These are phyloP conservation scores for Aspergillus terreus DNA, from an alignment of 2,329 filamentous ascomycete genomes.

Conservation along the genomic window DNA sequence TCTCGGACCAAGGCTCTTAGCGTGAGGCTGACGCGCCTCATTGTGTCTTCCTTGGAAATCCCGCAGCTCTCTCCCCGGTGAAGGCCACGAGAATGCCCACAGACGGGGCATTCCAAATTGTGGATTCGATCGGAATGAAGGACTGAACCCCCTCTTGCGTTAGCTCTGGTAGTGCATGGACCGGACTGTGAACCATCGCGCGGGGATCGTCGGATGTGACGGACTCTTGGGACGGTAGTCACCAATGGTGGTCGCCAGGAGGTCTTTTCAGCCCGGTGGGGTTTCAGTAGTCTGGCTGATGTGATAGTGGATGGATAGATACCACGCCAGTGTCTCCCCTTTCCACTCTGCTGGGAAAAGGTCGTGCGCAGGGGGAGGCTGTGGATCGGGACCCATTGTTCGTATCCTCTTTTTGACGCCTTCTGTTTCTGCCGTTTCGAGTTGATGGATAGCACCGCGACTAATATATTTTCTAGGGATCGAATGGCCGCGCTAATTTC, in stretches of 20 bases:
- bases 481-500: no score
- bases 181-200: background rate
- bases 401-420: no score
- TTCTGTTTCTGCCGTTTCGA: no score
- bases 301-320: no score
- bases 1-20: background rate
- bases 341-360: background rate
- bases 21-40: background rate
- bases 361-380: no score
- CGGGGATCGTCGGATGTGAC: background rate
- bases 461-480: no score
- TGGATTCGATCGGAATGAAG: background rate
- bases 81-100: no score
- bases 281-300: background rate
- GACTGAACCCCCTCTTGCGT: no score
- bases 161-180: background rate
- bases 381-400: no score
- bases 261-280: background rate
- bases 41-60: background rate
- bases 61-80: no score
- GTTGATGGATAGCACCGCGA: no score
- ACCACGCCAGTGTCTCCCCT: background rate
- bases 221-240: background rate
- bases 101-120: background rate
- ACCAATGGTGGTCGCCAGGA: background rate